These are phyloP conservation scores for Blastobotrys aristatus DNA, from an alignment of 1,139 yeast genomes.

Conservation along the genomic window DNA sequence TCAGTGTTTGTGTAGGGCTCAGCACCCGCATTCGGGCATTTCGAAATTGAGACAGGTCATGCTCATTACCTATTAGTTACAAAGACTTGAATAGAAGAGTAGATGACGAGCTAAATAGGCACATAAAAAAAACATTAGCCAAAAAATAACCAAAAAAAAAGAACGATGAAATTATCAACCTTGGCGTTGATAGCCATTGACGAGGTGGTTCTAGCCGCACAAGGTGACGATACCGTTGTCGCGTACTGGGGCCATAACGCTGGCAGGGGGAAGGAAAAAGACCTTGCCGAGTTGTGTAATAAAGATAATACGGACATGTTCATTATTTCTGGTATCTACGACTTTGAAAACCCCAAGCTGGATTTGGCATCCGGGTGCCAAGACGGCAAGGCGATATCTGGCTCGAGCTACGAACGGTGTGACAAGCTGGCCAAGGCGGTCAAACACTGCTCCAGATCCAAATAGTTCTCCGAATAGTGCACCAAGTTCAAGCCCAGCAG, in stretches of 20 bases:
- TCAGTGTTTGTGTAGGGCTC: no score
- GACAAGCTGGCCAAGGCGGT: constrained; percentile 71
- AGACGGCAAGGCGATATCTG: constrained; percentile 40
- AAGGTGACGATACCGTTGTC: constrained; percentile 44
- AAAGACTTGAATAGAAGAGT: no score
- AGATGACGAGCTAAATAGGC: no score
- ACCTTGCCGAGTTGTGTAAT: constrained; percentile 60
- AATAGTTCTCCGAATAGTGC: no score
- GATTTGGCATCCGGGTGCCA: constrained; percentile 55
- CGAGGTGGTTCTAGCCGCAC: neutral
- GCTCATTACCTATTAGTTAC: no score
- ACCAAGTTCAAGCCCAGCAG: no score
- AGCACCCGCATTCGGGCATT: no score
- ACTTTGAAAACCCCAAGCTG: constrained; percentile 42
- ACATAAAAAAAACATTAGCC: no score
- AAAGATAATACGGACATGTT: constrained; percentile 67
- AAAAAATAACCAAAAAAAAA: no score
- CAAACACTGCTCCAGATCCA: constrained; percentile 68
- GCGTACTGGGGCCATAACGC: constrained; percentile 90
- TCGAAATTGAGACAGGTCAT: no score
- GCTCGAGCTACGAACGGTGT: constrained; percentile 58
- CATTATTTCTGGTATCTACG: constrained; percentile 61
- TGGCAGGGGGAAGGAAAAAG: constrained; percentile 57
- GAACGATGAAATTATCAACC: neutral
- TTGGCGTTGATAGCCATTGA: neutral